A percentile compares a stretch with the other conserved stretches of the same genome.
phyloP scores from a whole-genome alignment of 139 green algal species.

The Chlorella sp. region DNA sequence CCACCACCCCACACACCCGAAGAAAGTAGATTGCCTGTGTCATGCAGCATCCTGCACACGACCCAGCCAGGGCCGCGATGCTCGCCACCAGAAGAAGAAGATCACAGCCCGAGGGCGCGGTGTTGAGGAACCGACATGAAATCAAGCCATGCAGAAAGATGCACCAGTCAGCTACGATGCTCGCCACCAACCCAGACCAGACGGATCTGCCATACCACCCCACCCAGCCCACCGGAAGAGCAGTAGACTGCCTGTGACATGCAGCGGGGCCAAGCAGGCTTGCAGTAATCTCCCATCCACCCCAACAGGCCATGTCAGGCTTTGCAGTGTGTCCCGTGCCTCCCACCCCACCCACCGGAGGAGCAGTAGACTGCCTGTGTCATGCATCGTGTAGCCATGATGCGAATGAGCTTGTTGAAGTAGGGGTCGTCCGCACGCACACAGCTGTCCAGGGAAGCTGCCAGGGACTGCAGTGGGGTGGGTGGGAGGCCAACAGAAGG shows the following conservation, averaged over 20 bases:
- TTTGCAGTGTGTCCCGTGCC: too few species aligned
- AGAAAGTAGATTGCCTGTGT: conserved; percentile 62
- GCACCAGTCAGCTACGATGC: too few species aligned
- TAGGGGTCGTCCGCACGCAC: conserved; percentile 83
- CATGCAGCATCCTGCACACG: conserved; percentile 98
- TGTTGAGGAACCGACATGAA: too few species aligned
- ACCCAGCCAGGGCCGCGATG: too few species aligned
- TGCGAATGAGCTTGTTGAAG: conserved; percentile 98
- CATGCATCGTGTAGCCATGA: conserved; percentile 98
- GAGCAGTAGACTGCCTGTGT: conserved; percentile 89
- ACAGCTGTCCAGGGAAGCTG: conserved; percentile 80
- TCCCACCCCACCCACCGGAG: conserved; percentile 50
- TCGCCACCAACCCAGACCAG: background rate
- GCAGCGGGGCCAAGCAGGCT: conserved; percentile 87
- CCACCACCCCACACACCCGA: too few species aligned
- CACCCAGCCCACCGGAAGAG: conserved; percentile 57
- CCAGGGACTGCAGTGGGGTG: conserved; percentile 57
- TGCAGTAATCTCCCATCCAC: background rate
- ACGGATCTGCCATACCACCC: background rate
- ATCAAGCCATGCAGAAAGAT: too few species aligned
- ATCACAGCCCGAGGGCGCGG: too few species aligned
- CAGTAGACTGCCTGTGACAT: conserved; percentile 81
- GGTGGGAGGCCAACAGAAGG: background rate
- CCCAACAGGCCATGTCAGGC: too few species aligned
- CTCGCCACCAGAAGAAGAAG: too few species aligned